These are phyloP conservation scores for Cladophialophora psammophila DNA, from an alignment of 2,329 filamentous ascomycete genomes.

Conservation along the genomic window DNA sequence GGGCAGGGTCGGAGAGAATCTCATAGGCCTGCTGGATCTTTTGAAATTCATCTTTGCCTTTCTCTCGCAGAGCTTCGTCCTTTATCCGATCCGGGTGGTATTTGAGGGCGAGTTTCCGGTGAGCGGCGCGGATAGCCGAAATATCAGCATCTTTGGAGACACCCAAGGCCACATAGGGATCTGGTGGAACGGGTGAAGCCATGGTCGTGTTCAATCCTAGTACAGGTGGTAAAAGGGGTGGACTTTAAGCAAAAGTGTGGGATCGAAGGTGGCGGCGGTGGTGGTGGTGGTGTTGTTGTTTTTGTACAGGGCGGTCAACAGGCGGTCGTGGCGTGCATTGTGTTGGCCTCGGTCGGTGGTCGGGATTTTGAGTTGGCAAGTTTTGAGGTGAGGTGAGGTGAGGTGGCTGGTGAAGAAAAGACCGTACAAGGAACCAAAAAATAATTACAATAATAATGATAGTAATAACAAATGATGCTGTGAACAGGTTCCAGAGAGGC, in stretches of 20 bases:
- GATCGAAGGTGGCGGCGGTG: not conserved
- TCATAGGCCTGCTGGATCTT: slow-evolving; percentile 93
- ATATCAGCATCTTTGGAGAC: slow-evolving; percentile 74
- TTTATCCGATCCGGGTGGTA: slow-evolving; percentile 93
- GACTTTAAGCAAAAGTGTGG: slow-evolving; percentile 12
- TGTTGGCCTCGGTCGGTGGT: slow-evolving; percentile 31
- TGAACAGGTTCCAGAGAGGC: slow-evolving; percentile 8
- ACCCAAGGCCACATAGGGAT: slow-evolving; percentile 82
- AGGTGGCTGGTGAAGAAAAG: slow-evolving; percentile 28
- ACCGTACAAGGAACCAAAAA: slow-evolving; percentile 7
- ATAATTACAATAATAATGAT: slow-evolving; percentile 19
- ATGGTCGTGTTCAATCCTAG: slow-evolving; percentile 20
- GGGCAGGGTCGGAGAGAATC: slow-evolving; percentile 78
- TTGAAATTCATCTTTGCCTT: slow-evolving; percentile 88
- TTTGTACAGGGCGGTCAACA: slow-evolving; percentile 37
- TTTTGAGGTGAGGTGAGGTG: slow-evolving; percentile 13
- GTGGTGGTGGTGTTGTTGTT: slow-evolving; percentile 15
- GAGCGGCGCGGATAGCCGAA: slow-evolving; percentile 75
- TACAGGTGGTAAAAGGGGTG: slow-evolving; percentile 17
- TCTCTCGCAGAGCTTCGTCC: slow-evolving; percentile 75
- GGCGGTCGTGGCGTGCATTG: slow-evolving; percentile 33
- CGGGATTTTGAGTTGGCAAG: slow-evolving; percentile 16
- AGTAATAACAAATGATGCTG: slow-evolving; percentile 10
- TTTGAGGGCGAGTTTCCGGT: slow-evolving; percentile 85
- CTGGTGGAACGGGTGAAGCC: slow-evolving; percentile 51